phyloP scores from a whole-genome alignment of 441 rosid species.

The Sinapis alba region DNA sequence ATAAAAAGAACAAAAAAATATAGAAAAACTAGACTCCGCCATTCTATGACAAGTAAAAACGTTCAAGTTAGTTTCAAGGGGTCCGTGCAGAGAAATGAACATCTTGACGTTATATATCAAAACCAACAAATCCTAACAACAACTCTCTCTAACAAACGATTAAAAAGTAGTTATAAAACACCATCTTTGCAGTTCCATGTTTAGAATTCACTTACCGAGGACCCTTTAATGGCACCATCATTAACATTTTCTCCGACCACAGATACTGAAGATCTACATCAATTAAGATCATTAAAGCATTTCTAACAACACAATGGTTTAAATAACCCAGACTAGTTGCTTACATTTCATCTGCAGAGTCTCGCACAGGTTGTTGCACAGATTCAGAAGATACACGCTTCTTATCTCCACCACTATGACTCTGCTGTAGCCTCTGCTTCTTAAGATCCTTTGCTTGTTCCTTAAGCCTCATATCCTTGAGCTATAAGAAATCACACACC shows the following conservation, averaged over 20 bases:
- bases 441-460: slow-evolving; percentile 77
- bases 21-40: background rate
- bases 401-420: slow-evolving; percentile 50
- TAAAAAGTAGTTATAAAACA: background rate
- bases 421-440: slow-evolving; percentile 56
- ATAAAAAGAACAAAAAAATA: background rate
- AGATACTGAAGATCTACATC: slow-evolving; percentile 65
- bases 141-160: background rate
- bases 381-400: slow-evolving; percentile 29
- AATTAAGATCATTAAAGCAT: slow-evolving; percentile 30
- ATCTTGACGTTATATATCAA: background rate
- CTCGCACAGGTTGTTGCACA: slow-evolving; percentile 5
- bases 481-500: slow-evolving; percentile 44
- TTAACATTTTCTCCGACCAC: slow-evolving; percentile 44
- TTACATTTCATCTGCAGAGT: slow-evolving; percentile 50
- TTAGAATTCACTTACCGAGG: slow-evolving; percentile 44
- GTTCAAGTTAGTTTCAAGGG: slow-evolving; percentile 1
- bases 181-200: slow-evolving; percentile 11
- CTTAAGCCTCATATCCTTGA: slow-evolving; percentile 76
- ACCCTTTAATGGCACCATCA: slow-evolving; percentile 47
- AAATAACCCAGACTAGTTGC: slow-evolving; percentile 17
- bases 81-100: background rate
- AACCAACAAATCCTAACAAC: slow-evolving; percentile 1
- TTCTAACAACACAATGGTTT: slow-evolving; percentile 20
- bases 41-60: background rate